Conservation (phyloP, 768 basidiomycete species). For the Boletus bicolor region DNA sequence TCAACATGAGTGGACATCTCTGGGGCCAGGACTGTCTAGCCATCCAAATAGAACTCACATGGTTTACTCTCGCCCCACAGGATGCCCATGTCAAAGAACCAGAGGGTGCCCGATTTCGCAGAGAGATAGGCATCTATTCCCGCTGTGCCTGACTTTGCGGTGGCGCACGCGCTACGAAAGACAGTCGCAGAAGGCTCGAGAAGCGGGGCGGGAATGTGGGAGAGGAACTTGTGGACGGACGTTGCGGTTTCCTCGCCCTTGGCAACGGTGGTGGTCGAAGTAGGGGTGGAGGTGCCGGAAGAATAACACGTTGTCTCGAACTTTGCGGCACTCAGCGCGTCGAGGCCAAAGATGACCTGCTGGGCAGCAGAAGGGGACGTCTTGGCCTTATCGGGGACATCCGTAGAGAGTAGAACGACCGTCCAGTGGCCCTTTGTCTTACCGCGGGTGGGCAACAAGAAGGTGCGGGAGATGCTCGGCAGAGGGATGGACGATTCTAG, state of each 20-base stretch:
- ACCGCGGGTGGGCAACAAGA: constrained; percentile 71
- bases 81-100: constrained; percentile 67
- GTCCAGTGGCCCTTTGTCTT: constrained; percentile 74
- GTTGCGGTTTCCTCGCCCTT: constrained; percentile 57
- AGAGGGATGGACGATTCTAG: constrained; percentile 52
- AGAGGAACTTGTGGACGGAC: constrained; percentile 49
- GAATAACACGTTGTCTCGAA: constrained; percentile 44
- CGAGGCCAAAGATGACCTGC: constrained; percentile 70
- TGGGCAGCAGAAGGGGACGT: constrained; percentile 36
- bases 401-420: constrained; percentile 57
- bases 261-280: constrained; percentile 34
- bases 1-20: too few relatives aligned
- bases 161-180: constrained; percentile 54
- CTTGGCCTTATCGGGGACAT: constrained; percentile 46
- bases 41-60: constrained; percentile 78
- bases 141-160: constrained; percentile 42
- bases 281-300: constrained; percentile 13
- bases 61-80: constrained; percentile 76
- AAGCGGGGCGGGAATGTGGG: constrained; percentile 41
- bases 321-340: constrained; percentile 48
- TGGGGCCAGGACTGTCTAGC: too few relatives aligned
- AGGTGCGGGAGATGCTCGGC: constrained; percentile 54
- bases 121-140: constrained; percentile 68
- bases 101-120: constrained; percentile 68
- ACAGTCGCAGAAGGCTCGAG: constrained; percentile 47